Evolutionary conservation across 1,284 basidiomycete species (phyloP), one percentile per base, ranked within the genome.

Genomic region (Ganoderma meredithae): DNA sequence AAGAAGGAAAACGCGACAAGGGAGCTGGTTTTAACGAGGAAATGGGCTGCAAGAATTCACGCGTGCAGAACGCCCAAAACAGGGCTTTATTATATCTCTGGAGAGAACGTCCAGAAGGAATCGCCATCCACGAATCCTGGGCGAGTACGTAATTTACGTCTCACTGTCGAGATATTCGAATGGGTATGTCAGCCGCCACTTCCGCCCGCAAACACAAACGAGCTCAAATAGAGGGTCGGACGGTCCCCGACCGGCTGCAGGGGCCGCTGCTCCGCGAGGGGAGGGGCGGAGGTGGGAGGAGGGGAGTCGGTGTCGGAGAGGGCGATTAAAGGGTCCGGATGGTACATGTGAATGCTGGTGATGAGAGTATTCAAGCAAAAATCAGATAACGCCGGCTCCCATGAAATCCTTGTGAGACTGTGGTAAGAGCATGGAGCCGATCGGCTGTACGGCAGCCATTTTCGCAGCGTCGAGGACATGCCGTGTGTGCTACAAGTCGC

Each of bases 1-100:
- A 80, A 84, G 82, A 82, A 82, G 83, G 83, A 83, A 85, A 84
- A 83, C 85, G 86, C 85, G 84, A 83, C 85, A 84, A 86, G 82
- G 82, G 36, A 36, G 81, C 85, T 84, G 85, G 88, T 88, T 92
- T 91, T 91, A 90, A 89, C 88, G 85, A 87, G 85, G 85, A 88
- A 84, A 85, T 84, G 83, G 79, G 88, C 87, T 86, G 86, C 88
- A 90, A 85, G 89, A 90, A 88, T 88, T 80, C 81, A 82, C 83
- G 83, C 82, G 83, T 84, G 83, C 80, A 84, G 77, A 72, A 81
- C 79, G 79, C 75, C 83, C 84, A 84, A 86, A 82, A 83, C 78
- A 78, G 81, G 82, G 79, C 83, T 82, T 85, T 87, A 87, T 88
- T 88, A 88, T 87, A 85, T 83, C 78, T 73, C 62, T n/a, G 55